Base-by-base conservation (phyloP, 2,329 filamentous ascomycete genomes). In the Calycina herbarum region DNA sequence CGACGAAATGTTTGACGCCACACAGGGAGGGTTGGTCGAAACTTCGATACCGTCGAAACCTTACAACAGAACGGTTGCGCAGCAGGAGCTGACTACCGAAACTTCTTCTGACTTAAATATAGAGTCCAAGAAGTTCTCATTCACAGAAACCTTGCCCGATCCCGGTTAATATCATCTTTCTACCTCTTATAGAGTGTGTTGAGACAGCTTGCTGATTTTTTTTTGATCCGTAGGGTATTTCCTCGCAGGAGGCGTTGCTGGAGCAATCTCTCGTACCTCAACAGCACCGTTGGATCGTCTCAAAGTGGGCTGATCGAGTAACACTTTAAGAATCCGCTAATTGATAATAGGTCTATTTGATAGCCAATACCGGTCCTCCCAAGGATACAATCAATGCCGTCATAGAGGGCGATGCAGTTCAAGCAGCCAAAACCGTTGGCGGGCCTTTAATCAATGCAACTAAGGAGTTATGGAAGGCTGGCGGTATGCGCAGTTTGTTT, bases 201-300 rank as follows among this genome's bases (percentile, higher is more conserved):
- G 7, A n/a, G 60, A 56, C 11, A 33, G 33, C 20, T 35, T 51
- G 33, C 60, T 67, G 45, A 66, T 42, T 15, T 24, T 11, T 51
- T 15, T 29, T 54, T 7, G 17, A n/a, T 51, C 13, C 15, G 8
- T 56, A 75, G 95, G 95, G 85, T 99, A 98, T 82, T 99, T 98
- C 80, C 80, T 96, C 81, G 95, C 95, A 78, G 95, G 95, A 83
- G 95, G 93, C 79, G 84, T 96, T 77, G 93, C 94, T 77, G 95
- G 95, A 77, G 94, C 93, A 78, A 89, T 97, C 74, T 98, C 94
- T 76, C 90, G 95, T 77, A 98, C 95, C 76, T 91, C 92, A 69
- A 99, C 95, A 72, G 95, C 95, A 67, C 95, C 95, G 67, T 89
- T 99, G 79, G 95, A 99, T 81, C 93, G 95, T 73, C 83, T 99